Evolutionary conservation across 2,329 filamentous ascomycete genomes (phyloP), one percentile per base, ranked within the genome.

Genomic region (Berkeleyomyces basicola): DNA sequence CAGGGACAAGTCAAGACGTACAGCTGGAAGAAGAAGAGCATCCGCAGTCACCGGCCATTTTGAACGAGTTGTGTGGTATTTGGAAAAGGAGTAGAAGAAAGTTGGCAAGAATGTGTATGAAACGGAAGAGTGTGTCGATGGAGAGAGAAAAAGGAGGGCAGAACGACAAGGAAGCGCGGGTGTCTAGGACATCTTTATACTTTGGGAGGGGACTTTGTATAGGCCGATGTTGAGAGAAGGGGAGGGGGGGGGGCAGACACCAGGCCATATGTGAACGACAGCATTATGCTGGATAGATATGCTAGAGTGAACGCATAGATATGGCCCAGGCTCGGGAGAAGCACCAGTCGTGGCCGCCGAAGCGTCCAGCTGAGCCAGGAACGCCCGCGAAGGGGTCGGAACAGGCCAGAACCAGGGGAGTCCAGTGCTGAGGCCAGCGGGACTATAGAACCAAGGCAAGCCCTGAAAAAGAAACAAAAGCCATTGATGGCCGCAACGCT

Each of bases 21-120:
- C 61, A 63, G 55, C n/a, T 55, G 23, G 43, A 43, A 36, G 61
- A 59, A 55, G 46, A 51, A 37, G 61, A 59, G 57, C 61, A 63
- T 49, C 57, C 61, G 46, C 61, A 63, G 39, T 59, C 57, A 51
- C 57, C 61, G 37, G 61, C 36, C 61, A 63, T 63, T 59, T 37
- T 60, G 36, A 59, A 44, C 33, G 44, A 63, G 49, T 62, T 59
- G 11, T 57, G 14, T 62, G 11, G 7, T 36, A 36, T 46, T 39
- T 31, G 39, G 7, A 37, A 36, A 44, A 23, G 43, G 16, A 59
- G 40, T 16, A 44, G n/a, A 53, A 39, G 43, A 63, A 14, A 47
- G 39, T 58, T 58, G 39, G n/a, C 14, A 36, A 37, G 10, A 36
- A 36, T 55, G 33, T 55, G 44, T 33, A 14, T 33, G 33, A 58